Evolutionary conservation across 1,284 basidiomycete species (phyloP), one percentile per base, ranked within the genome.

Genomic region (Neolentinus lepideus): DNA sequence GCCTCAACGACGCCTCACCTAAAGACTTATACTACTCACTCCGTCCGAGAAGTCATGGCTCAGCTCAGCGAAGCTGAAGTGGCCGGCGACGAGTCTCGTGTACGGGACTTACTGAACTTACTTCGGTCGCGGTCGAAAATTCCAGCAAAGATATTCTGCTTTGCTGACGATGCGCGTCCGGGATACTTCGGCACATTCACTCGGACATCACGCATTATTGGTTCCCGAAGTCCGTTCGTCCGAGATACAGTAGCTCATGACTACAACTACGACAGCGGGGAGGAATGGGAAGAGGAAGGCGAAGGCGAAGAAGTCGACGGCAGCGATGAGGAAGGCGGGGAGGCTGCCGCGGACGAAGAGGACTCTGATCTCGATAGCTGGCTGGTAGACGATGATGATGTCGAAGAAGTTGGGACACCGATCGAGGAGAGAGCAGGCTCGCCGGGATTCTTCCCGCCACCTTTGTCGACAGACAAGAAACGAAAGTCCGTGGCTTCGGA

Each of bases 161-260:
- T 92, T 67, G 68, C 75, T 22, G 85, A 85, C 58, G 89, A 94
- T 66, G 76, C 78, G 0, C 81, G 92, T 31, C 92, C 92, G 19
- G 90, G 90, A 1, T 94, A 92, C 68, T 86, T 85, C 62, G 92
- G 91, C 25, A 94, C 92, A 16, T 94, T 88, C 87, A 92, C 90
- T 10, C 83, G 85, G 52, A 80, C 75, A 57, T 91, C 89, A 22
- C 74, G 74, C 14, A 69, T 80, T 53, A 80, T 94, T 56, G 84
- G 87, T 1, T 83, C 88, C 8, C 80, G 92, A n/a, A 78, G 75
- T 29, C 90, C 92, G 1, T 84, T 92, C 58, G 79, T 76, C 2
- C 77, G 78, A 59, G 92, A 94, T 63, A 73, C 81, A 6, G 71
- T 84, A 3, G 75, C 80, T 21, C 75, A 88, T 54, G 90, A 94